Percentiles rank a stretch among this genome's conserved stretches.
phyloP scores from a whole-genome alignment of 2,329 filamentous ascomycete species.

The Parafenestella ontariensis region DNA sequence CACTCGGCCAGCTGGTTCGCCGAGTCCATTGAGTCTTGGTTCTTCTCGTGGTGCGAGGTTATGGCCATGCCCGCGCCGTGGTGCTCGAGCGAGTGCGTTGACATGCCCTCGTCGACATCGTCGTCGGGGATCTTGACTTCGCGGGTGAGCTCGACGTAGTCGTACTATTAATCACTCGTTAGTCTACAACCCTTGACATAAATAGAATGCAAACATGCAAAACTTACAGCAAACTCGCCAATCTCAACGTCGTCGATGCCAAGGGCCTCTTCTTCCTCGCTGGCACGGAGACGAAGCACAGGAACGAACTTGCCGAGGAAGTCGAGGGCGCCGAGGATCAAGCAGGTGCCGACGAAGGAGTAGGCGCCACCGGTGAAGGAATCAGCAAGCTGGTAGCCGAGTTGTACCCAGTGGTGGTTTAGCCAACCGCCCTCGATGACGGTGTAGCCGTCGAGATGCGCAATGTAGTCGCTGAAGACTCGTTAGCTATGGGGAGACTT shows the following conservation, averaged over 20 bases:
- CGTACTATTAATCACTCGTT: slow-evolving; percentile 65
- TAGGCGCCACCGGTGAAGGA: slow-evolving; percentile 77
- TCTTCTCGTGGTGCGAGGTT: slow-evolving; percentile 45
- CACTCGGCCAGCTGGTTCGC: slow-evolving; percentile 45
- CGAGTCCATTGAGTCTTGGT: slow-evolving; percentile 46
- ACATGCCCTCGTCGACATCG: slow-evolving; percentile 49
- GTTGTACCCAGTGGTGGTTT: slow-evolving; percentile 82
- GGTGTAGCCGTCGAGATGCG: slow-evolving; percentile 74
- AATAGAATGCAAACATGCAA: too few species aligned
- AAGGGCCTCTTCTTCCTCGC: slow-evolving; percentile 79
- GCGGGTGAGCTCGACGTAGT: slow-evolving; percentile 84
- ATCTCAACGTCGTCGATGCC: slow-evolving; percentile 91
- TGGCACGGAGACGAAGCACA: slow-evolving; percentile 74
- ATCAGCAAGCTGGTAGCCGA: slow-evolving; percentile 84
- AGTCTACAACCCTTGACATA: too few species aligned
- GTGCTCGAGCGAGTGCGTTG: slow-evolving; percentile 40
- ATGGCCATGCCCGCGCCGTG: slow-evolving; percentile 37
- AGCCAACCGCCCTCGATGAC: slow-evolving; percentile 79
- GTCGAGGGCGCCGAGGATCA: slow-evolving; percentile 67
- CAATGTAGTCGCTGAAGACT: slow-evolving; percentile 72
- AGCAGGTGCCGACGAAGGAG: slow-evolving; percentile 77
- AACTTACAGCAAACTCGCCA: slow-evolving; percentile 83
- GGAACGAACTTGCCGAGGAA: slow-evolving; percentile 82
- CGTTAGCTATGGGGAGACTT: slow-evolving; percentile 2
- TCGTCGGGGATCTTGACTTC: slow-evolving; percentile 55